These are phyloP conservation scores for Phylloporus arenicola DNA, from an alignment of 768 basidiomycete genomes.

Conservation along the genomic window DNA sequence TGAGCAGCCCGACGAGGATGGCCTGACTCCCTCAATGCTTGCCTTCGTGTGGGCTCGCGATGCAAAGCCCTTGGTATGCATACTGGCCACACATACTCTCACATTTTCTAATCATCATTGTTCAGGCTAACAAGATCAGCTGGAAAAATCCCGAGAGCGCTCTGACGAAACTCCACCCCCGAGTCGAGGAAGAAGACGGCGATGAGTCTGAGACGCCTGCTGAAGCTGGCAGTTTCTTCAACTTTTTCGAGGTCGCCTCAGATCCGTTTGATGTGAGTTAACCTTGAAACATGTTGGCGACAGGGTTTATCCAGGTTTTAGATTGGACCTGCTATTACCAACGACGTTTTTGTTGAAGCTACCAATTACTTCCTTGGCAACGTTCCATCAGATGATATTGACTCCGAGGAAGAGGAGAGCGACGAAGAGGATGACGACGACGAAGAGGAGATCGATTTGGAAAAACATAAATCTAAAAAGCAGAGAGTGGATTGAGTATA, in stretches of 20 bases:
- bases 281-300: neutral
- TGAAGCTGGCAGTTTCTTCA: slow-evolving; percentile 83
- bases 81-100: neutral
- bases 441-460: slow-evolving; percentile 83
- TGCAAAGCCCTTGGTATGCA: slow-evolving; percentile 58
- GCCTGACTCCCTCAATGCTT: slow-evolving; percentile 72
- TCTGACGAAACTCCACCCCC: slow-evolving; percentile 76
- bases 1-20: slow-evolving; percentile 65
- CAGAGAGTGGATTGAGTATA: slow-evolving; percentile 41
- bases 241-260: slow-evolving; percentile 65
- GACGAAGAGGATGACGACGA: slow-evolving; percentile 75
- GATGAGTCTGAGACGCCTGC: slow-evolving; percentile 49
- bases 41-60: slow-evolving; percentile 78
- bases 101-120: neutral
- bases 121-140: slow-evolving; percentile 60
- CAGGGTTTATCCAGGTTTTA: slow-evolving; percentile 27
- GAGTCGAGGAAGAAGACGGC: slow-evolving; percentile 48
- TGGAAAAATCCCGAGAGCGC: slow-evolving; percentile 78
- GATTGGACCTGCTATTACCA: slow-evolving; percentile 68
- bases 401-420: slow-evolving; percentile 61
- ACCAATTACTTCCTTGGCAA: slow-evolving; percentile 79
- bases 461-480: slow-evolving; percentile 76
- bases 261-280: slow-evolving; percentile 65
- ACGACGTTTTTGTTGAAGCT: slow-evolving; percentile 75
- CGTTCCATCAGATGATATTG: slow-evolving; percentile 51